Conservation (phyloP, 2,329 filamentous ascomycete species). For the Colletotrichum abscissum region DNA sequence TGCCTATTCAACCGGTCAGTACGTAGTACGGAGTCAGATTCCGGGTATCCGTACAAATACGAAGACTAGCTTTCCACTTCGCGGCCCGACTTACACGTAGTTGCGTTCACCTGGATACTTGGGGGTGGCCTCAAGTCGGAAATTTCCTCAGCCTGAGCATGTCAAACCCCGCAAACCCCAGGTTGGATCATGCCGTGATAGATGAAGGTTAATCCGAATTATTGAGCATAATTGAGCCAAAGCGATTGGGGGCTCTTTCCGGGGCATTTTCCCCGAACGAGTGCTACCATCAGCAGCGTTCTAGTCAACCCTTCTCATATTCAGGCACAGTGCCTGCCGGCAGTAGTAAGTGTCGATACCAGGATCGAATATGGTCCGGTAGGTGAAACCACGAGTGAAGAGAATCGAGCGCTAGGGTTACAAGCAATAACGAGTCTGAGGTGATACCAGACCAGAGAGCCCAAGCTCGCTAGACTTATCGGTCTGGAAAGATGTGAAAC, state of each 20-base stretch:
- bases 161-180: slow-evolving; percentile 11
- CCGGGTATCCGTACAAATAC: not conserved
- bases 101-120: not conserved
- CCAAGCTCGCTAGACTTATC: not conserved
- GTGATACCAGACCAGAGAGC: slow-evolving; percentile 6
- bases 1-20: not conserved
- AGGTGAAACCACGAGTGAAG: slow-evolving; percentile 16
- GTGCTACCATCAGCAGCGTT: not conserved
- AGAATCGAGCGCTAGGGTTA: not conserved
- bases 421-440: not conserved
- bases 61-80: not conserved
- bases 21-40: not conserved
- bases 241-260: slow-evolving; percentile 7
- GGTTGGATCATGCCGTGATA: slow-evolving; percentile 20
- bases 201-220: slow-evolving; percentile 3
- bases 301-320: not conserved
- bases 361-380: not conserved
- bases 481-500: slow-evolving; percentile 20
- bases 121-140: not conserved
- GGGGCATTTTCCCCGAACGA: slow-evolving; percentile 14
- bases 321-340: not conserved
- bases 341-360: not conserved
- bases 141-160: slow-evolving; percentile 13
- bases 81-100: not conserved
- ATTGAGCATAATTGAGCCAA: slow-evolving; percentile 18